Percentiles rank a stretch among this genome's conserved stretches.
These are phyloP conservation scores for Fusarium sp. DNA, from an alignment of 2,329 filamentous ascomycete species.

Conservation along the genomic window DNA sequence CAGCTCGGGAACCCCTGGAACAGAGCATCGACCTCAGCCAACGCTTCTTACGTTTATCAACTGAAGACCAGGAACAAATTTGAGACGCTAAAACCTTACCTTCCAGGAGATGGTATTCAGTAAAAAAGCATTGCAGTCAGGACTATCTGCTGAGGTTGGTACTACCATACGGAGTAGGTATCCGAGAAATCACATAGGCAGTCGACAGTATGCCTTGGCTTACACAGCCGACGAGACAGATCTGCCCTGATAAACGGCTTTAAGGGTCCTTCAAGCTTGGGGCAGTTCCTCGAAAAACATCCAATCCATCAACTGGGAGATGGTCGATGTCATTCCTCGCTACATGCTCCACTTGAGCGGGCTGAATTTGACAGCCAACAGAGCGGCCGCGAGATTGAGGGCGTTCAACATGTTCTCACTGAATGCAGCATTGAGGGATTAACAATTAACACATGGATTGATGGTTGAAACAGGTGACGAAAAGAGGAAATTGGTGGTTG, in stretches of 20 bases:
- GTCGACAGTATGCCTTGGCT: neutral
- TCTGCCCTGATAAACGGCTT: neutral
- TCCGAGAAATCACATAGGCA: neutral
- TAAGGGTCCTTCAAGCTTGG: slow-evolving; percentile 15
- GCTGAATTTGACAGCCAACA: slow-evolving; percentile 39
- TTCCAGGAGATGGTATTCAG: slow-evolving; percentile 21
- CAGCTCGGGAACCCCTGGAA: slow-evolving; percentile 21
- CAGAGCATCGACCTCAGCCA: slow-evolving; percentile 27
- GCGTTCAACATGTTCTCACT: slow-evolving; percentile 26
- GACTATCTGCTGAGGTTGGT: neutral
- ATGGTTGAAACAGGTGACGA: neutral
- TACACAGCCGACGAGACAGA: slow-evolving; percentile 1
- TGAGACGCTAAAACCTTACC: slow-evolving; percentile 20
- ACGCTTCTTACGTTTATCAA: slow-evolving; percentile 8
- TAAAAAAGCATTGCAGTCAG: neutral
- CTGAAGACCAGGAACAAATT: slow-evolving; percentile 3
- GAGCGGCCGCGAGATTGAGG: slow-evolving; percentile 48
- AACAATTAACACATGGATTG: neutral
- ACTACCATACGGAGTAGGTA: neutral
- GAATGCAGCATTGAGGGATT: neutral
- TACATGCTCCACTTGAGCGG: slow-evolving; percentile 42
- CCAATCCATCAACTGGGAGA: neutral
- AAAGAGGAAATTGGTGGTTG: neutral
- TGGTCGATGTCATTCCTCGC: slow-evolving; percentile 19
- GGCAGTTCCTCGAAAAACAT: slow-evolving; percentile 6